Evolutionary conservation across 2,329 filamentous ascomycete genomes (phyloP).

Genomic region (Exophiala viscosa): DNA sequence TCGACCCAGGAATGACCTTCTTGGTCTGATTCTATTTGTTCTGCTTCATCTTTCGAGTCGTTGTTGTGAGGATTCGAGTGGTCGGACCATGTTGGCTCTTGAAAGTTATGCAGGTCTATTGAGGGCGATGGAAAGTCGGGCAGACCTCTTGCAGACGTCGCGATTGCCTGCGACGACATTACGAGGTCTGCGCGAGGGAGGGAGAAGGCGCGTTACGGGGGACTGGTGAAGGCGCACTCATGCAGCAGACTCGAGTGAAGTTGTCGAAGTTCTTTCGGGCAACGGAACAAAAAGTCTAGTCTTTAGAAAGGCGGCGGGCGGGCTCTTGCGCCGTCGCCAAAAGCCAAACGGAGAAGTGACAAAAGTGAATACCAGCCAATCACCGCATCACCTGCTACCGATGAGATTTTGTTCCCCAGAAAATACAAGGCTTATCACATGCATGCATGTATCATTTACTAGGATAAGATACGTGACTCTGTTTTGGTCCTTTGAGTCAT

Average conservation of each 20-base stretch:
- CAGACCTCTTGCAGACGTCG: conserved; percentile 29
- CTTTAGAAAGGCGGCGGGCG: conserved; percentile 4
- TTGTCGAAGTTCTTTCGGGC: conserved; percentile 5
- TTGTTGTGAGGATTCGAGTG: conserved; percentile 12
- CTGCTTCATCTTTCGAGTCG: conserved; percentile 16
- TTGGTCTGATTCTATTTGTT: neutral
- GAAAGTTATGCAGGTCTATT: conserved; percentile 10
- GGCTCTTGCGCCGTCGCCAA: neutral
- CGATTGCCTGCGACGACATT: conserved; percentile 28
- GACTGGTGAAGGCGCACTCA: neutral
- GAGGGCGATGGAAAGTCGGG: conserved; percentile 22
- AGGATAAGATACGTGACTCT: too few species aligned
- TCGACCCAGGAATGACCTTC: conserved; percentile 11
- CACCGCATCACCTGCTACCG: neutral
- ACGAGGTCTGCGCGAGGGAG: conserved; percentile 23
- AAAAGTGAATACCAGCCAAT: conserved; percentile 4
- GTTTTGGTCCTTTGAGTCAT: neutral
- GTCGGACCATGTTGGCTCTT: conserved; percentile 22
- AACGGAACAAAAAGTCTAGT: conserved; percentile 7
- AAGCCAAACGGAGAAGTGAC: too few species aligned
- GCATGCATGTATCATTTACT: neutral
- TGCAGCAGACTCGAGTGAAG: conserved; percentile 1
- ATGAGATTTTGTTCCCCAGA: conserved; percentile 3
- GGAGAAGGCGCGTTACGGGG: conserved; percentile 2
- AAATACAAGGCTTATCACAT: neutral